Evolutionary conservation across 2,329 filamentous ascomycete genomes (phyloP).

Genomic region (Phyllosticta citribraziliensis): DNA sequence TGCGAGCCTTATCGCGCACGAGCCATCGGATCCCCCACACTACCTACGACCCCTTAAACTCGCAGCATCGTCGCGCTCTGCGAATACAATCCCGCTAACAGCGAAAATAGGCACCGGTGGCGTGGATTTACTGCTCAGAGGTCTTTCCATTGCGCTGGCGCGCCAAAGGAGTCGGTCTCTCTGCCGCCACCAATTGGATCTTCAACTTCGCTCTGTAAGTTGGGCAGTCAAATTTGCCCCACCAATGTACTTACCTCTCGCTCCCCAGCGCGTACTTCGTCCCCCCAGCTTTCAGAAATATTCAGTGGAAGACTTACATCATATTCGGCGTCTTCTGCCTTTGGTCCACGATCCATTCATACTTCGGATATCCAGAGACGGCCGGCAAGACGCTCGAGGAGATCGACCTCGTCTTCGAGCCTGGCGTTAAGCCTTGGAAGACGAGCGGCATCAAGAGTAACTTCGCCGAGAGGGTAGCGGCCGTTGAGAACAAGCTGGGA

Average conservation of each 20-base stretch:
- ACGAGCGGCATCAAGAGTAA: not conserved
- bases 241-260: not conserved
- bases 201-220: constrained; percentile 28
- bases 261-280: constrained; percentile 25
- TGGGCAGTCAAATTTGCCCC: not conserved
- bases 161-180: constrained; percentile 31
- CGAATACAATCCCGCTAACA: too few species aligned
- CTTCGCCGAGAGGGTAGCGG: constrained; percentile 7
- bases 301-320: constrained; percentile 36
- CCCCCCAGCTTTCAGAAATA: constrained; percentile 30
- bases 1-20: not conserved
- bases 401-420: constrained; percentile 32
- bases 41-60: too few species aligned
- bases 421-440: constrained; percentile 27
- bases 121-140: constrained; percentile 29
- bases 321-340: constrained; percentile 31
- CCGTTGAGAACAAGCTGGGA: constrained; percentile 2
- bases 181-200: constrained; percentile 29
- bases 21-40: not conserved
- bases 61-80: too few species aligned
- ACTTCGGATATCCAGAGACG: constrained; percentile 30
- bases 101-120: constrained; percentile 14
- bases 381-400: constrained; percentile 33
- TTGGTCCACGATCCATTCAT: constrained; percentile 28
- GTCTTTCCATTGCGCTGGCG: constrained; percentile 31